Evolutionary conservation across 208 protist genomes (phyloP), one percentile per base, ranked within the genome.

Genomic region (Leishmania martiniquensis): DNA sequence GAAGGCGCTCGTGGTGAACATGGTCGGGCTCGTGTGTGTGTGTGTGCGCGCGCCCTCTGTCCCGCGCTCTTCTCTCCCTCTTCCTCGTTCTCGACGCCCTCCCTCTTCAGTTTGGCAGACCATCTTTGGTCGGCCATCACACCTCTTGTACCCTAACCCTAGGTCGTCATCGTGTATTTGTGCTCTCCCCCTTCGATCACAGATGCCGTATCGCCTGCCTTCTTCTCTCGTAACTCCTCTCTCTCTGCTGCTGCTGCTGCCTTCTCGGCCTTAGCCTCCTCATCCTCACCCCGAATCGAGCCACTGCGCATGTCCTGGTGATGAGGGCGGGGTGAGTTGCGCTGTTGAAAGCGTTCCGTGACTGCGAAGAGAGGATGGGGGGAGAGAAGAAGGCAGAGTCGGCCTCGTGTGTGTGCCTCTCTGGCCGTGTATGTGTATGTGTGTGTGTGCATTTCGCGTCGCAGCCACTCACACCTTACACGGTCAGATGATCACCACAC

Each of bases 131-230:
- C 67, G 5, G 32, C 29, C 55, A 45, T 1, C 71, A 22, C 71
- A 65, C 72, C 71, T 37, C 78, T n/a, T 82, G 78, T 82, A 82
- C 78, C 78, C 78, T 82, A 82, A 82, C 78, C 78, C 78, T 82
- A 82, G 59, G 39, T 20, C n/a, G 34, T 75, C 55, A 25, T n/a
- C 54, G 54, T 29, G 6, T 39, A 47, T 39, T 39, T 44, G 55
- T 55, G 67, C 4, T 72, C n/a, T 69, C 67, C n/a, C 39, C 47
- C 4, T 55, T 12, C 34, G 29, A 25, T 55, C 67, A 44, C 67
- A 72, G 45, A 25, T 25, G 67, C 47, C 67, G 42, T 47, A 51
- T 72, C 45, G 45, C 45, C 42, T 47, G 47, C 44, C 67, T 55
- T 55, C n/a, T 13, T 72, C 45, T 25, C 12, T 29, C 45, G 1